phyloP scores from a whole-genome alignment of 768 basidiomycete genomes.

The Hericium rajendrae region DNA sequence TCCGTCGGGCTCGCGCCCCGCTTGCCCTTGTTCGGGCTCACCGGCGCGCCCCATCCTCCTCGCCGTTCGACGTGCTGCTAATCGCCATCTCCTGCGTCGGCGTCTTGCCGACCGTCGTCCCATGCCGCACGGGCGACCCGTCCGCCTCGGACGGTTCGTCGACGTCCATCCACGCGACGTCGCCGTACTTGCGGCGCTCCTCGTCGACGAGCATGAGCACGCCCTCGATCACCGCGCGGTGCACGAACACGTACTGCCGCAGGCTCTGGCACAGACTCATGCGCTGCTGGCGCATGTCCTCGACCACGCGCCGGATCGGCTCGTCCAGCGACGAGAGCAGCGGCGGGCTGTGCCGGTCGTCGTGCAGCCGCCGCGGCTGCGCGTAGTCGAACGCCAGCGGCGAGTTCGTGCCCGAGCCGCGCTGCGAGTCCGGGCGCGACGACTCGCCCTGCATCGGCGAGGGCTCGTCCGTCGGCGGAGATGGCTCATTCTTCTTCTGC shows the following conservation, averaged over 20 bases:
- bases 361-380: constrained; percentile 52
- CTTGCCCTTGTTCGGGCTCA: constrained; percentile 38
- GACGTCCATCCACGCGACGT: constrained; percentile 9
- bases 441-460: constrained; percentile 3
- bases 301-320: constrained; percentile 74
- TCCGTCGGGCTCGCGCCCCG: constrained; percentile 67
- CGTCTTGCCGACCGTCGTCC: not conserved
- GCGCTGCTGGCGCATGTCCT: constrained; percentile 91
- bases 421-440: not conserved
- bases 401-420: constrained; percentile 6
- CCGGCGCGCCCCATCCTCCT: constrained; percentile 1
- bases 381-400: constrained; percentile 41
- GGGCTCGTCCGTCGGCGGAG: constrained; percentile 5
- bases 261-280: constrained; percentile 96
- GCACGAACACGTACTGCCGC: constrained; percentile 90
- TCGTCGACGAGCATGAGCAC: constrained; percentile 70
- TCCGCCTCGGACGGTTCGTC: constrained; percentile 5
- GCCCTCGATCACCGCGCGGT: constrained; percentile 77
- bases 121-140: not conserved
- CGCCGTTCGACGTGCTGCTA: not conserved
- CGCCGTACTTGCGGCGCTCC: constrained; percentile 36
- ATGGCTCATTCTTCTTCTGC: constrained; percentile 2
- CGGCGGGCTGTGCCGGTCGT: constrained; percentile 38
- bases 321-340: constrained; percentile 56
- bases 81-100: not conserved